Conservation (phyloP, 352 stramenopile species). For the Phytophthora idaei region DNA sequence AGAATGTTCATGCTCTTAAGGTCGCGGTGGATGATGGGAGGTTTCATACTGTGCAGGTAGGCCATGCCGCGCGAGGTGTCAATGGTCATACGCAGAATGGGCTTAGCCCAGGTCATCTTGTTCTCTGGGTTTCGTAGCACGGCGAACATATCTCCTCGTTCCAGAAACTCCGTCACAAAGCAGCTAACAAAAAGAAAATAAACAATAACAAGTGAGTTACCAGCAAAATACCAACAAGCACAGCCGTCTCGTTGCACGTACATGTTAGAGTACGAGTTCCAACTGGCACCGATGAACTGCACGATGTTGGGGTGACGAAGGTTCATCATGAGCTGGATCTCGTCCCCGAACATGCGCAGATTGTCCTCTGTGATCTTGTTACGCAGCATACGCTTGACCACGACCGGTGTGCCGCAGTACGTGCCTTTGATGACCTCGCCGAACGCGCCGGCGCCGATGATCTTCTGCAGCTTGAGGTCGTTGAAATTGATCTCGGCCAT, state of each 20-base stretch:
- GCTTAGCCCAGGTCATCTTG: conserved; percentile 84
- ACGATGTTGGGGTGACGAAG: conserved; percentile 89
- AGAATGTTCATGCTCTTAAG: conserved; percentile 95
- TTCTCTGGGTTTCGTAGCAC: conserved; percentile 84
- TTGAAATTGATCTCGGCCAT: conserved; percentile 92
- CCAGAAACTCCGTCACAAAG: conserved; percentile 89
- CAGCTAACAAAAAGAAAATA: conserved; percentile 49
- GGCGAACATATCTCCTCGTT: conserved; percentile 82
- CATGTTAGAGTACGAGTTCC: conserved; percentile 93
- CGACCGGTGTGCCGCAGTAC: conserved; percentile 88
- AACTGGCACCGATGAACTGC: conserved; percentile 90
- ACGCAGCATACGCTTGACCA: conserved; percentile 89
- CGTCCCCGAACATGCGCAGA: conserved; percentile 88
- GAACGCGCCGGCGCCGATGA: conserved; percentile 86
- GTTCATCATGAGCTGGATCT: conserved; percentile 93
- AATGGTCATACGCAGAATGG: conserved; percentile 89
- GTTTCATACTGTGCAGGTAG: conserved; percentile 98
- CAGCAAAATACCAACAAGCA: background rate
- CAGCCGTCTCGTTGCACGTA: conserved; percentile 38
- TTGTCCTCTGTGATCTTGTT: conserved; percentile 91
- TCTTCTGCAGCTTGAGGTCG: conserved; percentile 89
- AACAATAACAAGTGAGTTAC: conserved; percentile 14
- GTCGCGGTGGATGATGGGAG: conserved; percentile 98
- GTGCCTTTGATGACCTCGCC: conserved; percentile 90
- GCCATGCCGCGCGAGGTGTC: conserved; percentile 95